Percentiles rank a stretch among this genome's conserved stretches.
These are phyloP conservation scores for Entamoeba nuttalli DNA, from an alignment of 208 protist genomes.

Conservation along the genomic window DNA sequence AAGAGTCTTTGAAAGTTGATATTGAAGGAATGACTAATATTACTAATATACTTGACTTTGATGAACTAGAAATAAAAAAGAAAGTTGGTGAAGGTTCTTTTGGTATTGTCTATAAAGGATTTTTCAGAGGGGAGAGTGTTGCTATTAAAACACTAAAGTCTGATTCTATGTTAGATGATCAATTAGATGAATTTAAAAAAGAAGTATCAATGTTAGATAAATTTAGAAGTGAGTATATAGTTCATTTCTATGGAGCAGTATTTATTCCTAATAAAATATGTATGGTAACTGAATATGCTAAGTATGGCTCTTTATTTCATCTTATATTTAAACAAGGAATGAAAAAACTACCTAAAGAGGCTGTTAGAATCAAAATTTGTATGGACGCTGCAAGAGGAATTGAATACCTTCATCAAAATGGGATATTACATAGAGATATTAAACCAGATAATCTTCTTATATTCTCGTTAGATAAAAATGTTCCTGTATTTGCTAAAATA, in stretches of 20 bases:
- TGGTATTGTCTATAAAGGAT: not conserved
- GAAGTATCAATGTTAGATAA: constrained; percentile 29
- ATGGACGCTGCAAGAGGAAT: not conserved
- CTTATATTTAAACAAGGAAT: not conserved
- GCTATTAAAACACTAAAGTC: not conserved
- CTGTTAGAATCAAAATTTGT: not conserved
- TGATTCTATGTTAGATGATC: not conserved
- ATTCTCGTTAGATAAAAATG: not conserved
- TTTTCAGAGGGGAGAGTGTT: not conserved
- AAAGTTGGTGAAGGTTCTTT: not conserved
- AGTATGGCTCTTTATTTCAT: constrained; percentile 12
- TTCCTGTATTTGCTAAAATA: not conserved
- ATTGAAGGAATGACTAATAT: not conserved
- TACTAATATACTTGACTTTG: not conserved
- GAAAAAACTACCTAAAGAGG: not conserved
- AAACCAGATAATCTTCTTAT: constrained; percentile 12
- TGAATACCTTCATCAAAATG: not conserved
- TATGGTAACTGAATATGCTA: constrained; percentile 41
- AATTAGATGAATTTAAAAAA: constrained; percentile 27
- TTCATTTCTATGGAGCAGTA: constrained; percentile 43
- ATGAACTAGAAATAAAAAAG: not conserved
- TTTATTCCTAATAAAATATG: constrained; percentile 33
- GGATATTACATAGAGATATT: constrained; percentile 7
- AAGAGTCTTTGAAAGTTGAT: not conserved
- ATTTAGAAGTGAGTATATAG: constrained; percentile 37